These are phyloP conservation scores for Eimeria necatrix DNA, from an alignment of 169 alveolate species.

Conservation along the genomic window DNA sequence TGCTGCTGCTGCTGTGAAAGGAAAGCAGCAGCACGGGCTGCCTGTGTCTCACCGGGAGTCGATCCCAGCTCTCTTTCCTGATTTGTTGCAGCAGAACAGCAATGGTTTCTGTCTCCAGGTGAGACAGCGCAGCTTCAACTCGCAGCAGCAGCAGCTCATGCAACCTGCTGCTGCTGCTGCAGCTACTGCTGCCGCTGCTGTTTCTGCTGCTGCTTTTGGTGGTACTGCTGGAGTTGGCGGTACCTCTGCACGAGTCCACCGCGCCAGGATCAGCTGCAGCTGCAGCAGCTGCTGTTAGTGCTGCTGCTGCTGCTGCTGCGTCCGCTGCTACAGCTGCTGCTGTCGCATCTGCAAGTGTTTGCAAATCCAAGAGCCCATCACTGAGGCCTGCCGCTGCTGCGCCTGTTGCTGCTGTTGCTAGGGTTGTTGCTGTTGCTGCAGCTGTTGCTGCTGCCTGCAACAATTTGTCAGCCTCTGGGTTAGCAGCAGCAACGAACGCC, in stretches of 20 bases:
- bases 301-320: slow-evolving; percentile 29
- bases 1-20: background rate
- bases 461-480: background rate
- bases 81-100: slow-evolving; percentile 20
- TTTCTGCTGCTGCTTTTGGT: background rate
- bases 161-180: slow-evolving; percentile 46
- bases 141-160: slow-evolving; percentile 29
- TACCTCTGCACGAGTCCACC: background rate
- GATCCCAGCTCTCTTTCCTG: slow-evolving; percentile 53
- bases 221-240: background rate
- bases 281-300: slow-evolving; percentile 23
- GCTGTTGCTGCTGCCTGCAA: background rate
- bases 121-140: background rate
- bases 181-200: background rate
- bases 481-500: slow-evolving; percentile 12
- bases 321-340: slow-evolving; percentile 5
- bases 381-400: slow-evolving; percentile 7
- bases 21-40: slow-evolving; percentile 35
- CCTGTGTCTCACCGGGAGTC: slow-evolving; percentile 44
- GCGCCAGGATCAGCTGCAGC: slow-evolving; percentile 17
- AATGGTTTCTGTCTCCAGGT: background rate
- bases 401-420: slow-evolving; percentile 17
- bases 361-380: background rate
- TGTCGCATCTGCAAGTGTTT: slow-evolving; percentile 7
- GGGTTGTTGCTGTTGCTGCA: background rate